Percentiles rank a stretch among this genome's conserved stretches.
Conservation (phyloP, 2,329 filamentous ascomycete species). For the Cordyceps cicadae region DNA sequence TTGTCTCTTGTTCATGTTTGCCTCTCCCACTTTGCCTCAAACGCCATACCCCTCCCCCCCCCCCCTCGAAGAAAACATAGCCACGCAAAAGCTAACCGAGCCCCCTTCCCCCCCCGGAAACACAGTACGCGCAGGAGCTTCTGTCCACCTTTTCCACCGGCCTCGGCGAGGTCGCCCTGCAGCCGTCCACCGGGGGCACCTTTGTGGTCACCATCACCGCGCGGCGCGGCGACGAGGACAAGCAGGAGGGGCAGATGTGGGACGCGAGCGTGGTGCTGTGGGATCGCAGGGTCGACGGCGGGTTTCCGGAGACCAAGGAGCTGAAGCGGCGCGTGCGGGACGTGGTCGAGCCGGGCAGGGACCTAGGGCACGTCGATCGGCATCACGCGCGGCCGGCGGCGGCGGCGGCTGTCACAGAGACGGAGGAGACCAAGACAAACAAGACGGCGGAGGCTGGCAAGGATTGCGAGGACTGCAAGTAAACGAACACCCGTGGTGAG, state of each 20-base stretch:
- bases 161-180: slow-evolving; percentile 79
- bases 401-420: background rate
- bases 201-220: slow-evolving; percentile 63
- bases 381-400: slow-evolving; percentile 23
- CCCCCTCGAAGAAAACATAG: too few species aligned
- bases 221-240: slow-evolving; percentile 1
- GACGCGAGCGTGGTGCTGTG: slow-evolving; percentile 48
- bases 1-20: background rate
- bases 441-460: background rate
- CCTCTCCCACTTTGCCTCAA: too few species aligned
- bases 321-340: slow-evolving; percentile 79
- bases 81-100: background rate
- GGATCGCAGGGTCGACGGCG: slow-evolving; percentile 79
- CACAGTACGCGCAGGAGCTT: slow-evolving; percentile 84
- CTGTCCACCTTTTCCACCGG: slow-evolving; percentile 81
- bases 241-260: background rate
- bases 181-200: slow-evolving; percentile 75
- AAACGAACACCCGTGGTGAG: too few species aligned
- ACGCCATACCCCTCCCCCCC: too few species aligned
- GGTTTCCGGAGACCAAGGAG: slow-evolving; percentile 91
- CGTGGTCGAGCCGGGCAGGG: slow-evolving; percentile 66
- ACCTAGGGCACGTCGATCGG: slow-evolving; percentile 75
- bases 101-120: too few species aligned
- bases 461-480: slow-evolving; percentile 14
- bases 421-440: background rate